Conservation (phyloP, 2,329 filamentous ascomycete species). For the Neonectria magnoliae region DNA sequence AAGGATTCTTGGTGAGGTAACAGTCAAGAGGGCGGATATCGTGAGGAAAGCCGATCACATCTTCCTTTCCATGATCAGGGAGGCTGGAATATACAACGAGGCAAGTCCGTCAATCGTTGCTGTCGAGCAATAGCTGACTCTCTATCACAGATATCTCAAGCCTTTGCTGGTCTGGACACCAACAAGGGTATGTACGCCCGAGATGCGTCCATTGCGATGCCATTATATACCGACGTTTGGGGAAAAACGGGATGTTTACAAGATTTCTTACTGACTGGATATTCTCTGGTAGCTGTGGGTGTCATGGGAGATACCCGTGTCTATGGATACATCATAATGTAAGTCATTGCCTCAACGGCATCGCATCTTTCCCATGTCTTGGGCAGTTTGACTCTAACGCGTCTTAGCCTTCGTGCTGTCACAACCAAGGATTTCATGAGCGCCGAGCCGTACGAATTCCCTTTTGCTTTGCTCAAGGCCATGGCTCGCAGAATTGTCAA, state of each 20-base stretch:
- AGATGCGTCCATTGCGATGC: neutral
- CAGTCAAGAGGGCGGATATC: constrained; percentile 79
- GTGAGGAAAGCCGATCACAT: constrained; percentile 79
- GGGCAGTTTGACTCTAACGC: no score
- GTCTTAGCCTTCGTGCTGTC: constrained; percentile 48
- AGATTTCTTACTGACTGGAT: constrained; percentile 13
- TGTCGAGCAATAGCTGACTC: neutral
- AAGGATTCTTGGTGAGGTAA: constrained; percentile 83
- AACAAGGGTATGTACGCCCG: constrained; percentile 45
- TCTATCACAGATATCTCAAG: constrained; percentile 53
- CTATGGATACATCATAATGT: constrained; percentile 43
- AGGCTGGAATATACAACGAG: constrained; percentile 77
- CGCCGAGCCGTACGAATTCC: constrained; percentile 71
- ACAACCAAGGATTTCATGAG: constrained; percentile 70
- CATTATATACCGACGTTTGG: neutral
- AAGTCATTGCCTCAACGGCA: no score
- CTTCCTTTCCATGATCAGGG: constrained; percentile 79
- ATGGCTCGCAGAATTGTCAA: constrained; percentile 25
- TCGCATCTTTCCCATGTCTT: no score
- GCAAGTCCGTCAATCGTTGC: constrained; percentile 26
- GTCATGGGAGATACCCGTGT: constrained; percentile 44
- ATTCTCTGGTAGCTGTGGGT: constrained; percentile 47
- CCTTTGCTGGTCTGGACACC: constrained; percentile 57
- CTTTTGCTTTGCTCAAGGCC: constrained; percentile 20
- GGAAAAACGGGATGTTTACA: no score